These are phyloP conservation scores for Penicillium sumatraense DNA, from an alignment of 2,329 filamentous ascomycete genomes.

Conservation along the genomic window DNA sequence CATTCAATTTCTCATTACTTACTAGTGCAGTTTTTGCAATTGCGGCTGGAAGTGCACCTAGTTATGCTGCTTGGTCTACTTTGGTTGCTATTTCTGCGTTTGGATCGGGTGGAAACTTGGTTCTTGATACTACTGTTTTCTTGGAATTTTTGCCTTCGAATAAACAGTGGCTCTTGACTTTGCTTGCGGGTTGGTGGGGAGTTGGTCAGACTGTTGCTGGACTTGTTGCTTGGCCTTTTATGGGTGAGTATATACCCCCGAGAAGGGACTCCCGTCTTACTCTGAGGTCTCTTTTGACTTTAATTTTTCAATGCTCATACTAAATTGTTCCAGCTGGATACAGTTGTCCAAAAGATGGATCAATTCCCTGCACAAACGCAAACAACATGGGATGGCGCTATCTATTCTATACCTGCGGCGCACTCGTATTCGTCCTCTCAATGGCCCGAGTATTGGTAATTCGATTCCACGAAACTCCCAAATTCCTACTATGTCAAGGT, in stretches of 20 bases:
- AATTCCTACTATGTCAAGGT: constrained; percentile 21
- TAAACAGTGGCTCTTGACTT: constrained; percentile 22
- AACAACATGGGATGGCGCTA: constrained; percentile 26
- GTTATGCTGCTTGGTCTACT: constrained; percentile 15
- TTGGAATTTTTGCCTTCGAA: constrained; percentile 20
- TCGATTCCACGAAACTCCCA: constrained; percentile 20
- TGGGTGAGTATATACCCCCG: constrained; percentile 11
- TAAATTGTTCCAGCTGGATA: constrained; percentile 13
- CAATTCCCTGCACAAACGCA: constrained; percentile 17
- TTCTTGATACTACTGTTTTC: constrained; percentile 22
- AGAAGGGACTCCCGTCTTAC: too few species aligned
- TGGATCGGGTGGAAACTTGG: constrained; percentile 22
- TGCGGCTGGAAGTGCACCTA: constrained; percentile 16
- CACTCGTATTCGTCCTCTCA: constrained; percentile 17
- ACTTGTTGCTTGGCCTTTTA: constrained; percentile 20
- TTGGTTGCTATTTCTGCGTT: constrained; percentile 21
- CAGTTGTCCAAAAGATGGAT: constrained; percentile 16
- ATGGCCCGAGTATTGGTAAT: constrained; percentile 21
- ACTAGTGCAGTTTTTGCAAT: constrained; percentile 22
- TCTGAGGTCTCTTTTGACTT: not conserved
- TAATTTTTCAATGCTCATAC: not conserved
- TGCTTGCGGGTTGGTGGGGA: constrained; percentile 24
- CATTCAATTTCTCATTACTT: constrained; percentile 23
- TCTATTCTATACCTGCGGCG: constrained; percentile 18
- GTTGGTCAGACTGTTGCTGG: constrained; percentile 21